Evolutionary conservation across 1,284 basidiomycete species (phyloP), one percentile per base, ranked within the genome.

Genomic region (Trametes sp.): DNA sequence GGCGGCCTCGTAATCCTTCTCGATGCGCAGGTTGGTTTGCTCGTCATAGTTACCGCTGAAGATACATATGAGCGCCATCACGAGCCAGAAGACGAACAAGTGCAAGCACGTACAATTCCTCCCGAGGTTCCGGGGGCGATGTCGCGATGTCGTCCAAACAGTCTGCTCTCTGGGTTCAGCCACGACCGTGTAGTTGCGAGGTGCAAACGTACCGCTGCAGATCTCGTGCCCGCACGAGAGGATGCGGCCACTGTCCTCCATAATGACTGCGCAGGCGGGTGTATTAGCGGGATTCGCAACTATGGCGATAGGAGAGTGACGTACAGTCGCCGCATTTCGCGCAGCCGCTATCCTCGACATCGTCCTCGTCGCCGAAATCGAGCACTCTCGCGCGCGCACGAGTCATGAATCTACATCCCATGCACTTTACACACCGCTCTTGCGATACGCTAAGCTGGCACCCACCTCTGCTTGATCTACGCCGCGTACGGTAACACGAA

Each of bases 211-310:
- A 87, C 87, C 86, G 45, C 79, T 80, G 66, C 87, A 89, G 8
- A 88, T 78, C 64, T 88, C 85, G 63, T 90, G 87, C 2, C 85
- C 82, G 62, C 88, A 89, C 0, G 74, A 72, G 13, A 89, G 75
- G 5, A 89, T 71, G 2, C 84, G 79, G 0, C 84, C 85, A 62
- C 76, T 86, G 60, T 82, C 77, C 26, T 76, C 76, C 44, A 81
- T 70, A 54, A 82, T 80, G 59, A 84, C 83, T 87, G 46, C 50
- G 14, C 24, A 55, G 23, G 51, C 24, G n/a, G n/a, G n/a, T n/a
- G n/a, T 36, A 51, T 41, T 50, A 52, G 38, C 28, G 31, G 1
- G 35, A 16, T 14, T 7, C 4, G 16, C n/a, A 42, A 23, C 28
- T 29, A 14, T 16, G 24, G 10, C 16, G 3, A 31, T 21, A 51